Evolutionary conservation across 78 protist genomes (phyloP), one percentile per base, ranked within the genome.

Genomic region (Protostelium mycophagum): DNA sequence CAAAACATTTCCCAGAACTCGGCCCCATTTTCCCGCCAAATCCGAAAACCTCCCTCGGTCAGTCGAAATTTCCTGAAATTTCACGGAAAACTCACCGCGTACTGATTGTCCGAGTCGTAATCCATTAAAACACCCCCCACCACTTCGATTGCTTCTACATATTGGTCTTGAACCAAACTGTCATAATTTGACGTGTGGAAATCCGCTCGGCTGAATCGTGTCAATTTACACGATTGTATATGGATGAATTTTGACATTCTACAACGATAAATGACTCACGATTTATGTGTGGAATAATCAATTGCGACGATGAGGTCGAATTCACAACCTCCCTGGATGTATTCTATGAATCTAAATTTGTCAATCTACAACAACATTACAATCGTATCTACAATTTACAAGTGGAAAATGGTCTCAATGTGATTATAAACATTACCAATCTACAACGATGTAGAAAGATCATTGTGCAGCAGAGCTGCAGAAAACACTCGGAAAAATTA

Each of bases 211-310:
- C n/a, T n/a, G n/a, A n/a, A n/a, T n/a, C n/a, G n/a, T n/a, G n/a
- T n/a, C n/a, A n/a, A n/a, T n/a, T n/a, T n/a, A n/a, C n/a, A n/a
- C n/a, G n/a, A n/a, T n/a, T n/a, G n/a, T n/a, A n/a, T n/a, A n/a
- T n/a, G n/a, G n/a, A n/a, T n/a, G n/a, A n/a, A n/a, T n/a, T n/a
- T n/a, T n/a, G n/a, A n/a, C n/a, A n/a, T n/a, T n/a, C n/a, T n/a
- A n/a, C n/a, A n/a, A n/a, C n/a, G 38, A 39, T 28, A 28, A 0
- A 1, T 28, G 35, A 86, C 86, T 29, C 89, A 38, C 34, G 39
- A 93, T 85, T 98, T 98, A 31, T 90, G 39, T 1, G 91, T 96
- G 0, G 99, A 97, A 91, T 95, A 98, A 91, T 98, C 99, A 63
- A 98, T 94, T 38, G 96, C 99, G 29, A 93, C 92, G 29, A 87